Evolutionary conservation across 345 rosid species (phyloP).

Genomic region (Eutrema yunnanense): DNA sequence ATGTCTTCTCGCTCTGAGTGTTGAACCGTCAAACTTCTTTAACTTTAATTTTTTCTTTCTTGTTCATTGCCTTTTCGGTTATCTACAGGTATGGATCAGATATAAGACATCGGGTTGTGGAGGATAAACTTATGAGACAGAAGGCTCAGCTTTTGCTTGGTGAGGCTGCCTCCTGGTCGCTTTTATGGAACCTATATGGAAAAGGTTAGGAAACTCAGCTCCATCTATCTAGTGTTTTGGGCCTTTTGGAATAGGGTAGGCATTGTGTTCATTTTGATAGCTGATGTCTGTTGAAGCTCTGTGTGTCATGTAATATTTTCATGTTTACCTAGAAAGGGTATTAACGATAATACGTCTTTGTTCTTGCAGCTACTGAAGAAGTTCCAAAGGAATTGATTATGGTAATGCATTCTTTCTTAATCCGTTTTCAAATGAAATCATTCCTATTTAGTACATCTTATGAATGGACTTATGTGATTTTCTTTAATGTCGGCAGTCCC

Average conservation of each 20-base stretch:
- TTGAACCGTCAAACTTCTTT: background rate
- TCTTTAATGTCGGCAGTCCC: slow-evolving; percentile 44
- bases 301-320: slow-evolving; percentile 5
- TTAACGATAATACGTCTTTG: slow-evolving; percentile 6
- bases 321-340: slow-evolving; percentile 6
- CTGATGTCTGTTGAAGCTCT: slow-evolving; percentile 12
- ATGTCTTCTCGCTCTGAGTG: slow-evolving; percentile 11
- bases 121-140: slow-evolving; percentile 94
- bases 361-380: slow-evolving; percentile 75
- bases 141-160: slow-evolving; percentile 90
- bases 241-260: background rate
- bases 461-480: slow-evolving; percentile 5
- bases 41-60: background rate
- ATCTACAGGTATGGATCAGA: slow-evolving; percentile 63
- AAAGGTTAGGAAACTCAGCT: slow-evolving; percentile 57
- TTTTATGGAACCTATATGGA: slow-evolving; percentile 90
- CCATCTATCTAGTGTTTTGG: background rate
- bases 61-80: background rate
- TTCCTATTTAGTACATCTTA: background rate
- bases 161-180: slow-evolving; percentile 99
- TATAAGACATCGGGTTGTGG: slow-evolving; percentile 63
- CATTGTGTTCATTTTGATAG: background rate
- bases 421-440: background rate
- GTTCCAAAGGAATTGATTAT: slow-evolving; percentile 52
- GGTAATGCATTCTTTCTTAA: slow-evolving; percentile 38